Conservation (phyloP, 768 basidiomycete species). For the Suillus weaverae region DNA sequence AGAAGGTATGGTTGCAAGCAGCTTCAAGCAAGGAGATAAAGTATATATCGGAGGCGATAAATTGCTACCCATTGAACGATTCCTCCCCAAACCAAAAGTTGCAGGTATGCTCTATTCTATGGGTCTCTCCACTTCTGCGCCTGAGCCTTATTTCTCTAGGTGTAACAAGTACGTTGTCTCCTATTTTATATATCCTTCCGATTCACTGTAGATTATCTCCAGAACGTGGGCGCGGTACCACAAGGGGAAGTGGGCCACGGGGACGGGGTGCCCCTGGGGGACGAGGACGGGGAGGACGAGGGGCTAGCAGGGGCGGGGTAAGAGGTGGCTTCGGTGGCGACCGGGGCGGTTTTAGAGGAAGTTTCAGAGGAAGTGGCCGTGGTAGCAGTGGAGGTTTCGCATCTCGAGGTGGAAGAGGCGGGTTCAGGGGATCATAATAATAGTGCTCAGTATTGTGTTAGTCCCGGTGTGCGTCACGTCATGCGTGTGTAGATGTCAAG, state of each 20-base stretch:
- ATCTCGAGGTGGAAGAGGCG: constrained; percentile 35
- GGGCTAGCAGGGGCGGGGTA: constrained; percentile 36
- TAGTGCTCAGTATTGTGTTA: not conserved
- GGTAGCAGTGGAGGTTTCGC: constrained; percentile 31
- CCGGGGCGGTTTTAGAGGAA: constrained; percentile 47
- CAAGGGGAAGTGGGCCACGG: constrained; percentile 23
- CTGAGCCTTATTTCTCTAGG: constrained; percentile 26
- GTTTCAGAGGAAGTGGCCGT: constrained; percentile 45
- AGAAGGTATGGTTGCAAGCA: constrained; percentile 91
- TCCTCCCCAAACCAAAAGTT: constrained; percentile 93
- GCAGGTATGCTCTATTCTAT: constrained; percentile 52
- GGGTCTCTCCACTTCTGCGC: constrained; percentile 5
- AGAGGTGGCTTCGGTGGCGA: constrained; percentile 37
- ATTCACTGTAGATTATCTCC: constrained; percentile 33
- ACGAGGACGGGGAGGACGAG: constrained; percentile 41
- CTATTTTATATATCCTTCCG: constrained; percentile 6
- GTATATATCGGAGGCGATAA: constrained; percentile 98
- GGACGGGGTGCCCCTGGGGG: constrained; percentile 27
- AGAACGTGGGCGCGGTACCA: constrained; percentile 48
- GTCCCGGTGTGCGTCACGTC: too few relatives aligned
- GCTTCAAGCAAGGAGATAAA: constrained; percentile 97
- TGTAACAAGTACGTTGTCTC: constrained; percentile 14
- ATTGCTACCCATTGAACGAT: constrained; percentile 92
- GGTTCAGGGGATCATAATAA: constrained; percentile 51
- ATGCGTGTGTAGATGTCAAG: constrained; percentile 26